phyloP scores from a whole-genome alignment of 2,329 filamentous ascomycete genomes.

The Exophiala sideris region DNA sequence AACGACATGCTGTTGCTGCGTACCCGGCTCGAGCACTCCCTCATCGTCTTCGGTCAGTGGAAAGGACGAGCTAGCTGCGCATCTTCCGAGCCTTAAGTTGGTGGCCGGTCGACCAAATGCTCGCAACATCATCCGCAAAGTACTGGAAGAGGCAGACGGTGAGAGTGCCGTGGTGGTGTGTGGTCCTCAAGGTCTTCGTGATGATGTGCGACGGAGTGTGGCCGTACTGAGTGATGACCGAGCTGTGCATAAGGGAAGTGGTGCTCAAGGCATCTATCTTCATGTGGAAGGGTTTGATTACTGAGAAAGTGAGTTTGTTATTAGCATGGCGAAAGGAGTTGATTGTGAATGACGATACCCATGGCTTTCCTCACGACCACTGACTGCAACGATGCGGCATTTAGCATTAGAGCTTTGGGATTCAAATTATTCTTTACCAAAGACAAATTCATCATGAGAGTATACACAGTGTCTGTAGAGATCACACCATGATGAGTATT shows the following conservation, averaged over 20 bases:
- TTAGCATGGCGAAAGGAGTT: conserved; percentile 15
- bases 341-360: conserved; percentile 6
- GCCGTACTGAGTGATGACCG: conserved; percentile 61
- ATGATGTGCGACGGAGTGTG: conserved; percentile 54
- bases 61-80: neutral
- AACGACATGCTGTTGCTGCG: conserved; percentile 10
- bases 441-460: too few relatives aligned
- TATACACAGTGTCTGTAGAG: too few relatives aligned
- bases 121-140: conserved; percentile 50
- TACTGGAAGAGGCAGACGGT: conserved; percentile 57
- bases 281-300: conserved; percentile 59
- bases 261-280: conserved; percentile 61
- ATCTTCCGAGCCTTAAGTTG: conserved; percentile 31
- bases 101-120: conserved; percentile 53
- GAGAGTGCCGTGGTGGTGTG: conserved; percentile 64
- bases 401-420: too few relatives aligned
- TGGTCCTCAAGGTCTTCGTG: conserved; percentile 54
- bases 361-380: neutral
- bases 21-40: conserved; percentile 7
- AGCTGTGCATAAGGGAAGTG: conserved; percentile 65
- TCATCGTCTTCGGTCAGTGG: conserved; percentile 14
- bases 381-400: too few relatives aligned
- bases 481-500: too few relatives aligned
- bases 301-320: conserved; percentile 22
- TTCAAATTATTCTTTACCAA: too few relatives aligned